Conservation (phyloP, 1,139 yeast species). For the Hemisphaericaspora lyxosophila region DNA sequence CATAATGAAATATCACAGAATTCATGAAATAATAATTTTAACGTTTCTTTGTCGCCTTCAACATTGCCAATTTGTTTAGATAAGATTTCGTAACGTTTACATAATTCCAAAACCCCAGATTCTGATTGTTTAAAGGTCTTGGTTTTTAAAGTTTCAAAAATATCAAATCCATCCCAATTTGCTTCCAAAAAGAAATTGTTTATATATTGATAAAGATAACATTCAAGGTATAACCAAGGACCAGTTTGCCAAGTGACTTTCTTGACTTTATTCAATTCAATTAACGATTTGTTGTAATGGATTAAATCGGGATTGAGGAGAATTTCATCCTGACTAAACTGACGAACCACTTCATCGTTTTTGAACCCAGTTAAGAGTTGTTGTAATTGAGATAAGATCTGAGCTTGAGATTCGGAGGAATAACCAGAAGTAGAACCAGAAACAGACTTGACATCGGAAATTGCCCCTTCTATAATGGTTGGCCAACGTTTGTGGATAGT, state of each 20-base stretch:
- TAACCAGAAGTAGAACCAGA: conserved; percentile 21
- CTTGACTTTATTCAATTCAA: conserved; percentile 23
- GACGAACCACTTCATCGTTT: conserved; percentile 37
- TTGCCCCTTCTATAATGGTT: conserved; percentile 64
- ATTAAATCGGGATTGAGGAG: conserved; percentile 42
- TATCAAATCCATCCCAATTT: conserved; percentile 63
- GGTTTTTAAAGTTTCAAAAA: conserved; percentile 68
- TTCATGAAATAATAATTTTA: conserved; percentile 65
- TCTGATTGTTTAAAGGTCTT: conserved; percentile 74
- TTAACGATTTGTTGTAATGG: conserved; percentile 51
- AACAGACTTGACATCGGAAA: conserved; percentile 52
- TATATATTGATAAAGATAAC: conserved; percentile 73
- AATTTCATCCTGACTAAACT: conserved; percentile 45
- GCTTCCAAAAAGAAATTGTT: conserved; percentile 41
- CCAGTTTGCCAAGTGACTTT: conserved; percentile 75
- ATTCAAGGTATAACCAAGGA: conserved; percentile 90
- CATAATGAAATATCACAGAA: conserved; percentile 86
- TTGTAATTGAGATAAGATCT: conserved; percentile 35
- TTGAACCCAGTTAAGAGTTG: conserved; percentile 37
- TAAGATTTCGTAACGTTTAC: conserved; percentile 56
- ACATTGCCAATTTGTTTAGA: conserved; percentile 29
- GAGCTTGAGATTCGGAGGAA: conserved; percentile 4
- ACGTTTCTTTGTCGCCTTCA: conserved; percentile 40
- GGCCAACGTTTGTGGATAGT: conserved; percentile 90
- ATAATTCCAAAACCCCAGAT: conserved; percentile 78